Evolutionary conservation across 2,329 filamentous ascomycete genomes (phyloP).

Genomic region (Ceratocystis smalleyi): DNA sequence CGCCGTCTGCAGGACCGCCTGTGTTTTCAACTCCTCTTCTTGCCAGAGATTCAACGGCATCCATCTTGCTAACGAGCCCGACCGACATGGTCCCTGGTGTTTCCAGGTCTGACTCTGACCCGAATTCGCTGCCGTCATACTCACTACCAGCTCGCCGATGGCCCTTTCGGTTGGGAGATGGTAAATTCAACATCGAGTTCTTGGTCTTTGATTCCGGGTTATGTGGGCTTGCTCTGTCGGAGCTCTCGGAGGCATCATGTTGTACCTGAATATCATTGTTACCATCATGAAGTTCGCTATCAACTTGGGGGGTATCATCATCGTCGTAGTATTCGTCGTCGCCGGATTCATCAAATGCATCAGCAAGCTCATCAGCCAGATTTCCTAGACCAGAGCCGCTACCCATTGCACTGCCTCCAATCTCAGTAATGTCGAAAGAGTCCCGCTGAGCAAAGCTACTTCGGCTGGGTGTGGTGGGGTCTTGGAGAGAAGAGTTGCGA

Average conservation of each 20-base stretch:
- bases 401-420: conserved; percentile 25
- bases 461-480: conserved; percentile 34
- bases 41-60: conserved; percentile 55
- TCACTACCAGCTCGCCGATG: conserved; percentile 41
- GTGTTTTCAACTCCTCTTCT: conserved; percentile 50
- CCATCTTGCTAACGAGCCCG: conserved; percentile 52
- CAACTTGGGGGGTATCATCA: conserved; percentile 23
- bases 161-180: conserved; percentile 28
- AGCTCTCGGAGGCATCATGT: conserved; percentile 7
- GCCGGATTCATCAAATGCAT: conserved; percentile 51
- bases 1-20: conserved; percentile 47
- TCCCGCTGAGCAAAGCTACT: conserved; percentile 35
- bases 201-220: conserved; percentile 22
- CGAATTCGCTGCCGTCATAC: conserved; percentile 62
- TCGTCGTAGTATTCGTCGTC: conserved; percentile 40
- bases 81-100: conserved; percentile 47
- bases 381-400: conserved; percentile 52
- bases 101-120: conserved; percentile 55
- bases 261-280: not conserved
- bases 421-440: conserved; percentile 31
- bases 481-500: conserved; percentile 33
- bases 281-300: conserved; percentile 22
- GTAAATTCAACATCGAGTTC: conserved; percentile 31
- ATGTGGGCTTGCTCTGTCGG: conserved; percentile 4
- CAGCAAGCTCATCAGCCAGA: conserved; percentile 65